Evolutionary conservation across 2,329 filamentous ascomycete species (phyloP).

Genomic region (Fusarium newnesense): DNA sequence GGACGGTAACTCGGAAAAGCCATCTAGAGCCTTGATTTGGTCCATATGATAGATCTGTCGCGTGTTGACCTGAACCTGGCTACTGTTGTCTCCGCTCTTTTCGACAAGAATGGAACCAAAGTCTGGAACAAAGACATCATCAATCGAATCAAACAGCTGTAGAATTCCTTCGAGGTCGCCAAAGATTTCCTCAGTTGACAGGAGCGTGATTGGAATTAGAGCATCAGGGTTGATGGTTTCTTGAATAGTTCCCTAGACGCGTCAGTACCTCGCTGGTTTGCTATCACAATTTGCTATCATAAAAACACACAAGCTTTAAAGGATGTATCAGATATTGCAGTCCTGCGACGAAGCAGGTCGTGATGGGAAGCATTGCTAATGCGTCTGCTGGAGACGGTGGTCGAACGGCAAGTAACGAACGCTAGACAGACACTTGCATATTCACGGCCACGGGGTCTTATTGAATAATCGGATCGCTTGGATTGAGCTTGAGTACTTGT

Average conservation of each 20-base stretch:
- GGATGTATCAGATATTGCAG: conserved; percentile 55
- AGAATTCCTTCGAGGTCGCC: conserved; percentile 50
- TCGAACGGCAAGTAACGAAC: not conserved
- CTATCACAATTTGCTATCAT: not conserved
- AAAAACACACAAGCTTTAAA: conserved; percentile 46
- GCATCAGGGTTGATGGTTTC: conserved; percentile 55
- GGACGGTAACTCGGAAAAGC: conserved; percentile 48
- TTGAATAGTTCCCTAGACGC: conserved; percentile 51
- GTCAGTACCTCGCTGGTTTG: not conserved
- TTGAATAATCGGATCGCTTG: rapidly evolving
- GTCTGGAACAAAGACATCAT: conserved; percentile 53
- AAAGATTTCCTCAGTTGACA: conserved; percentile 52
- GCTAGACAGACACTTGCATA: conserved; percentile 15
- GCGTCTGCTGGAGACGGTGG: not conserved
- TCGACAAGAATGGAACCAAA: conserved; percentile 54
- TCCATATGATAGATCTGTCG: conserved; percentile 39
- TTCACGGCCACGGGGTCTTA: not conserved
- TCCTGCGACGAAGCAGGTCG: conserved; percentile 52
- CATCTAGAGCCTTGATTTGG: conserved; percentile 20
- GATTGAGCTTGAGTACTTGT: not conserved
- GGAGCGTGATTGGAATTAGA: conserved; percentile 53
- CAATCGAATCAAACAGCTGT: conserved; percentile 46
- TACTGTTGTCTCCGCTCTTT: conserved; percentile 44
- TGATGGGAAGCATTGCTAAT: conserved; percentile 45
- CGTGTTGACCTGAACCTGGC: not conserved